These are phyloP conservation scores for Arabis hirsuta DNA, from an alignment of 345 rosid species.

Conservation along the genomic window DNA sequence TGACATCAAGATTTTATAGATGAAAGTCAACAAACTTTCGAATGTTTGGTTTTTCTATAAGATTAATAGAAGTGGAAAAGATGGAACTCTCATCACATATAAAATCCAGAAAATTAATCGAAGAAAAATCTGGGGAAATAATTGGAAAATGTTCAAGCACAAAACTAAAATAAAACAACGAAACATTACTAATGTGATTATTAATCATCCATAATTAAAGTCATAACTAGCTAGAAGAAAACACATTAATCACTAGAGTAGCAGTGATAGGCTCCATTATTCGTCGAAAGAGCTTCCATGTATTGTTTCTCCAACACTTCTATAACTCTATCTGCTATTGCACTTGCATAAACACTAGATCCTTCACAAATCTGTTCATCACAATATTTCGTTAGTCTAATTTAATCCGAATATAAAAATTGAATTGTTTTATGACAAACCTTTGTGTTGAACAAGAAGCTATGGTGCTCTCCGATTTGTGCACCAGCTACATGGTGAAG, in stretches of 20 bases:
- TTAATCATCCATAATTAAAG: conserved; percentile 20
- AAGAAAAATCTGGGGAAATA: background rate
- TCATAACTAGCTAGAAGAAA: conserved; percentile 6
- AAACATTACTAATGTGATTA: conserved; percentile 23
- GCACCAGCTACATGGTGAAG: conserved; percentile 84
- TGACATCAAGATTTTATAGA: no score
- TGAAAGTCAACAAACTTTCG: no score
- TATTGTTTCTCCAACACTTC: conserved; percentile 70
- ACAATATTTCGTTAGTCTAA: background rate
- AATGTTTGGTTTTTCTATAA: no score
- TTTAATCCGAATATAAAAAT: background rate
- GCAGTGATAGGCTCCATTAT: conserved; percentile 39
- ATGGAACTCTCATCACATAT: background rate
- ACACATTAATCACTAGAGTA: conserved; percentile 35
- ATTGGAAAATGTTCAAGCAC: background rate
- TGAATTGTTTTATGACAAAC: conserved; percentile 38
- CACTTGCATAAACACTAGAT: conserved; percentile 57
- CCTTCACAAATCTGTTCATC: conserved; percentile 43
- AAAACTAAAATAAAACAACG: background rate
- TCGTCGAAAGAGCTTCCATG: conserved; percentile 50
- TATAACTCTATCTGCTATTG: conserved; percentile 77
- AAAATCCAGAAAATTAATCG: background rate
- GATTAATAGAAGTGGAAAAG: no score
- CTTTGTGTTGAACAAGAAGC: conserved; percentile 80
- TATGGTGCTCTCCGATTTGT: conserved; percentile 69